Evolutionary conservation across 768 basidiomycete genomes (phyloP).

Genomic region (Phlebiopsis flavidoalba): DNA sequence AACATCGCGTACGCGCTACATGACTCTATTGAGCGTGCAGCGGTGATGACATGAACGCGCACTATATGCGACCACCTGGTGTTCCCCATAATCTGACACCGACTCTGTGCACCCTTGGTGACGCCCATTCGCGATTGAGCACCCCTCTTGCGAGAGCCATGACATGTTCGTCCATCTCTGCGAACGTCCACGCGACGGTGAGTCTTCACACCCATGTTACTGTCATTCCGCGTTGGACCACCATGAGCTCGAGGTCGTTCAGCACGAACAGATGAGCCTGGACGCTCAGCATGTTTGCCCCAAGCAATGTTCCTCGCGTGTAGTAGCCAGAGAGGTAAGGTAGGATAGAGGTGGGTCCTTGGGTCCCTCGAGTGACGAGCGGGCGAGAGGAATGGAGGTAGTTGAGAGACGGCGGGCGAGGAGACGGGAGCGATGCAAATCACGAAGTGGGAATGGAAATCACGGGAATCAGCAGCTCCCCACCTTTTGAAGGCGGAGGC

Average conservation of each 20-base stretch:
- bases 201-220: conserved; percentile 40
- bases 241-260: conserved; percentile 56
- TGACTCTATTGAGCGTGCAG: not conserved
- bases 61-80: conserved; percentile 54
- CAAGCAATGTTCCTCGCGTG: conserved; percentile 47
- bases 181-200: conserved; percentile 73
- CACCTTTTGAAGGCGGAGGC: too few relatives aligned
- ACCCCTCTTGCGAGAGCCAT: conserved; percentile 68
- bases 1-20: conserved; percentile 72
- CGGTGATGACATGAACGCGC: not conserved
- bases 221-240: conserved; percentile 43
- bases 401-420: not conserved
- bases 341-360: conserved; percentile 48
- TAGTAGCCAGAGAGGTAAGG: conserved; percentile 65
- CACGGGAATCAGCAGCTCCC: too few relatives aligned
- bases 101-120: conserved; percentile 67
- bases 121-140: conserved; percentile 64
- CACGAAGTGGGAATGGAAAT: not conserved
- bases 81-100: conserved; percentile 83
- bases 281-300: conserved; percentile 39
- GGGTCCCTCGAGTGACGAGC: conserved; percentile 51
- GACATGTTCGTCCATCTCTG: conserved; percentile 63
- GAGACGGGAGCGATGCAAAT: not conserved
- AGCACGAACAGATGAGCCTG: conserved; percentile 61
- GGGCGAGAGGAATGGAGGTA: not conserved